Base-by-base conservation (phyloP, 2,329 filamentous ascomycete genomes). In the Davidsoniella australis region DNA sequence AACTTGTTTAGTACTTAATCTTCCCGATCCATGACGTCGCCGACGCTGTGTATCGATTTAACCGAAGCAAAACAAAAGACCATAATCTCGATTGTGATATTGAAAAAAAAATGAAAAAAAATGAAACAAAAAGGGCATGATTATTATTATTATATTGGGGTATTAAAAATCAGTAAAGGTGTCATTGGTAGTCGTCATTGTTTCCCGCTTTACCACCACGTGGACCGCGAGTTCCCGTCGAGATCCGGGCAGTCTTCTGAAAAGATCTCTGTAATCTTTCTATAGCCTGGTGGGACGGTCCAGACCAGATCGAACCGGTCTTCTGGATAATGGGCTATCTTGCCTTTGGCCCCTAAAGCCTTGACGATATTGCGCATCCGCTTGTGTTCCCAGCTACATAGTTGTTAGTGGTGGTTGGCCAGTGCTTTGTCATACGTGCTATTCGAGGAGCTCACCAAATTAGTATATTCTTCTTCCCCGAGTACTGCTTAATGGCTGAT, bases 221-320 rank as follows among this genome's bases (percentile, higher is more conserved):
- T 33, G 29, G 29, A 9, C 8, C 29, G 29, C 29, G 6, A 33
- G 4, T 44, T 29, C 9, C 38, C 18, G 39, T 48, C 46, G 8
- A 41, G 36, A 45, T 45, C 45, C 18, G 50, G 50, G 12, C 50
- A 52, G n/a, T 33, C 45, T 14, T 52, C 50, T 8, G 47, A 52
- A 4, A 33, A 68, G 23, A 63, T 59, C 0, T 60, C 56, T 0
- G 66, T 67, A 45, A 78, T 68, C 14, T 59, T 54, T 1, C 55
- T 60, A 57, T 76, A 78, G 3, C 68, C 65, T 2, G 62, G 62
- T 2, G 72, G 71, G 54, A 72, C 66, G 0, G 69, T 74, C 75
- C 75, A 78, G 53, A 78, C 77, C 14, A 75, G 55, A 55, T 78
- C 64, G 47, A 64, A 79, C 1, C 63, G 59, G 51, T 69, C 64